These are phyloP conservation scores for Boletus sensibilis DNA, from an alignment of 768 basidiomycete species.

Conservation along the genomic window DNA sequence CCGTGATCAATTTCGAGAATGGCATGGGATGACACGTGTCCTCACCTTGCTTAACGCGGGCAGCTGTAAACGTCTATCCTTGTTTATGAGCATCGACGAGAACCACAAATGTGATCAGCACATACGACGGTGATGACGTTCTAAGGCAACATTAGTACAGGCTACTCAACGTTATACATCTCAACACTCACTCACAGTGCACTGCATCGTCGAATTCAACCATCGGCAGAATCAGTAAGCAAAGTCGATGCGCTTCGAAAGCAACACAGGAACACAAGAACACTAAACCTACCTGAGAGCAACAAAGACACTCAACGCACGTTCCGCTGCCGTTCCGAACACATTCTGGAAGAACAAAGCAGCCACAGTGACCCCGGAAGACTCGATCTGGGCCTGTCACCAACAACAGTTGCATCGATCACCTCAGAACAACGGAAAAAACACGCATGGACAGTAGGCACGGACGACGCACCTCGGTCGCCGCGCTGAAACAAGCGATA, in stretches of 20 bases:
- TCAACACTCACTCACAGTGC: constrained; percentile 34
- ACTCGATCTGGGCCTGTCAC: constrained; percentile 42
- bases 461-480: constrained; percentile 17
- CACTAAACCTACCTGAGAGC: constrained; percentile 46
- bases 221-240: neutral
- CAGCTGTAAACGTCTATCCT: constrained; percentile 47
- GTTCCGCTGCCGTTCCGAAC: constrained; percentile 52
- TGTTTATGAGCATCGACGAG: neutral
- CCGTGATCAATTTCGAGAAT: neutral
- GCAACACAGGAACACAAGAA: neutral
- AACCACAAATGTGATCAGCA: neutral
- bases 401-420: neutral
- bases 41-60: constrained; percentile 53
- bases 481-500: constrained; percentile 52
- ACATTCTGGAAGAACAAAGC: constrained; percentile 59
- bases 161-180: neutral
- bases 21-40: neutral
- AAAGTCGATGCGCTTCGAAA: neutral
- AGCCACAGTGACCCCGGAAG: constrained; percentile 55
- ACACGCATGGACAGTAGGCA: no score
- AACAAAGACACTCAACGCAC: constrained; percentile 55
- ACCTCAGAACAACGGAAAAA: neutral
- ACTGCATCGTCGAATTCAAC: constrained; percentile 19
- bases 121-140: constrained; percentile 36
- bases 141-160: constrained; percentile 12